A percentile compares a stretch with the other conserved stretches of the same genome.
Conservation (phyloP, 164 flowering plant species). For the Dillenia suffruticosa region DNA sequence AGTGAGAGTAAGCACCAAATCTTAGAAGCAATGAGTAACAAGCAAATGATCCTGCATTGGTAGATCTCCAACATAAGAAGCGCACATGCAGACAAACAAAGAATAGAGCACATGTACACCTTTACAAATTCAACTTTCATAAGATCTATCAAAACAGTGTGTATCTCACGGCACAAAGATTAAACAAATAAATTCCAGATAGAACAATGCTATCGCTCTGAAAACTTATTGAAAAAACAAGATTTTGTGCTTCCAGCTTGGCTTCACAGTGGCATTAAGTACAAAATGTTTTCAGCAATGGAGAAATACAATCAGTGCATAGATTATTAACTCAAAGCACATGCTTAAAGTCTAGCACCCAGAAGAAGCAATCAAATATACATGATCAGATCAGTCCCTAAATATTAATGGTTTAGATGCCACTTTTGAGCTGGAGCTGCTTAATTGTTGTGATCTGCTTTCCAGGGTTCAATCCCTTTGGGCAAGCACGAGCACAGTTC, state of each 20-base stretch:
- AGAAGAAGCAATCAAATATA: slow-evolving; percentile 10
- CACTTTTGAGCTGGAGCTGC: slow-evolving; percentile 42
- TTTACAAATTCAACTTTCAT: no score
- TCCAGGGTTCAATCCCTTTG: slow-evolving; percentile 96
- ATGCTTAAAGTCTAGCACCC: slow-evolving; percentile 4
- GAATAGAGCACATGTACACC: no score
- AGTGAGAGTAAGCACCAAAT: no score
- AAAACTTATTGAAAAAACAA: slow-evolving; percentile 13
- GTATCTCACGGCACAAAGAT: no score
- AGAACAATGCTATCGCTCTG: slow-evolving; percentile 1
- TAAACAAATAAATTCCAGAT: no score
- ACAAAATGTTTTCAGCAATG: slow-evolving; percentile 2
- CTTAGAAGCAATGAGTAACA: no score
- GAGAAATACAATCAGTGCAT: slow-evolving; percentile 14
- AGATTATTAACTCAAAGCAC: slow-evolving; percentile 15
- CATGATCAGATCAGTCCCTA: neutral
- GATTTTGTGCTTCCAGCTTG: neutral
- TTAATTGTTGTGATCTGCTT: slow-evolving; percentile 79
- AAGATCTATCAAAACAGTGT: no score
- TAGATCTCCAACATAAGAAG: no score
- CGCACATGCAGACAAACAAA: no score
- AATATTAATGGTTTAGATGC: slow-evolving; percentile 1
- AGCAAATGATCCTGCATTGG: no score
- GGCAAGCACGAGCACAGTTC: slow-evolving; percentile 97
- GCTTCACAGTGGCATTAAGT: neutral